Evolutionary conservation across 371 early-diverging fungal species (phyloP), one percentile per base, ranked within the genome.

Genomic region (Umbelopsis sp.): DNA sequence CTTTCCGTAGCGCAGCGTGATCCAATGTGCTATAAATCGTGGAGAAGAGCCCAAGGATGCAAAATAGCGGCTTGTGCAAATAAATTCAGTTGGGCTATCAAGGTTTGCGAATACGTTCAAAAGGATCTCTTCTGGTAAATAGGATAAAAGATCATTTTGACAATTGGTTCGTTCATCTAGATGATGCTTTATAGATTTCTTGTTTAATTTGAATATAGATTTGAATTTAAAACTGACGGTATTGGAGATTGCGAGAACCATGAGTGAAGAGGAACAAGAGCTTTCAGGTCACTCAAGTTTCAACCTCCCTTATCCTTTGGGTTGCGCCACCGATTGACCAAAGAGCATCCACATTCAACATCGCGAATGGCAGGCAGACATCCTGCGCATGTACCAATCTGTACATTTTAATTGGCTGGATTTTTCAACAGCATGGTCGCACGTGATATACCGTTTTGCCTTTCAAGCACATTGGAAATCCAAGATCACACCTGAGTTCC

Each of bases 241-340:
- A 57, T 35, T 57, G 14, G 57, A 35, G 18, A 57, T 57, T 35
- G 32, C 57, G 12, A 57, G 57, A 57, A 57, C 57, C 57, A 57
- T 57, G 32, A 57, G 57, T 14, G 12, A 35, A 35, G 57, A 51
- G 10, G 12, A 24, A 20, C 14, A 24, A 24, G 24, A 51, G 9
- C 25, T 12, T 51, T 20, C 12, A 51, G 22, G 22, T 51, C 12
- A 25, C 24, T 22, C 52, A 24, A 12, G 2, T 20, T 11, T 50
- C 9, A n/a, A 50, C 1, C 25, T 29, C 12, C 52, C 10, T 51
- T 22, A 22, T 51, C 29, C 22, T 25, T 51, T 11, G 24, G 24
- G 41, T 41, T 41, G 41, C 41, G 41, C 41, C 41, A 41, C 41
- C 41, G 10, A 12, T 41, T 41, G 41, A 12, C 4, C 41, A 10